Conservation (phyloP, 768 basidiomycete genomes). For the Pluteus cervinus region DNA sequence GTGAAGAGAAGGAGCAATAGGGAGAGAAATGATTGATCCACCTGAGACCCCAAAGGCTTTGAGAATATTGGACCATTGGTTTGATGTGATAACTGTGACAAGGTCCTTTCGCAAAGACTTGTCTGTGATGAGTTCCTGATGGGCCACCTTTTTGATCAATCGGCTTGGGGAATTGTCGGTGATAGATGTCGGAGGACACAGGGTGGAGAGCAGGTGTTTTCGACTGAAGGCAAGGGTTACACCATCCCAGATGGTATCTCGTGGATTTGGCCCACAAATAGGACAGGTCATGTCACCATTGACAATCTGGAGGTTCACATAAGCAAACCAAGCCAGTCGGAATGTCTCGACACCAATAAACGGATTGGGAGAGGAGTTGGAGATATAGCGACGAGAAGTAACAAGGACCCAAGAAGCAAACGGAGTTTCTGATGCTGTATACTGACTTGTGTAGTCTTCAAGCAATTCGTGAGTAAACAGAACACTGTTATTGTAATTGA, state of each 20-base stretch:
- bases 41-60: too few relatives aligned
- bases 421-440: conserved; percentile 27
- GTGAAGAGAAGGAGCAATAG: too few relatives aligned
- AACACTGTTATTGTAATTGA: conserved; percentile 27
- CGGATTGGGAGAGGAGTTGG: neutral
- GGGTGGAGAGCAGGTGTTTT: conserved; percentile 17
- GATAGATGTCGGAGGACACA: conserved; percentile 15
- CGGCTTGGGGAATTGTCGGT: too few relatives aligned
- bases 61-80: too few relatives aligned
- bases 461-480: conserved; percentile 26
- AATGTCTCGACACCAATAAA: conserved; percentile 25
- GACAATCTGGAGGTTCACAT: conserved; percentile 15
- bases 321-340: conserved; percentile 27
- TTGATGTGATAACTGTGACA: too few relatives aligned
- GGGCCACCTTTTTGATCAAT: too few relatives aligned
- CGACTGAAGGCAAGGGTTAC: conserved; percentile 23
- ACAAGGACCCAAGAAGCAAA: conserved; percentile 22
- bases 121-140: too few relatives aligned
- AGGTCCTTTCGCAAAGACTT: too few relatives aligned
- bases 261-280: conserved; percentile 19
- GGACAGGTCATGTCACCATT: conserved; percentile 19
- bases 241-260: conserved; percentile 26
- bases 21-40: too few relatives aligned
- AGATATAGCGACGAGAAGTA: conserved; percentile 16
- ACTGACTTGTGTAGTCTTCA: conserved; percentile 25